These are phyloP conservation scores for Canavalia ensiformis DNA, from an alignment of 306 rosid genomes.

Conservation along the genomic window DNA sequence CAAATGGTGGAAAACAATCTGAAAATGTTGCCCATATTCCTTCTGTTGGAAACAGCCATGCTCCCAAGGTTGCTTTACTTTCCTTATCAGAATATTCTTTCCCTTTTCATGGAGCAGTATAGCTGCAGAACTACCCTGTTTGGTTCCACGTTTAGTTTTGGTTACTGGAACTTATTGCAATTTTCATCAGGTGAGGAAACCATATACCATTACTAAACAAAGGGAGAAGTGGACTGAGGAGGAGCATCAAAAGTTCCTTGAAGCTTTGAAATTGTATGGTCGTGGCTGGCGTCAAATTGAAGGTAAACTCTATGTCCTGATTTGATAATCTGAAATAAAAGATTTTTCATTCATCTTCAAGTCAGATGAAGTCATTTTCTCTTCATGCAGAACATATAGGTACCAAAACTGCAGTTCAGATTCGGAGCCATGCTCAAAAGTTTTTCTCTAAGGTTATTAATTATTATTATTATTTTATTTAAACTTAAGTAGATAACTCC, in stretches of 20 bases:
- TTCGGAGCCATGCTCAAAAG: slow-evolving; percentile 99
- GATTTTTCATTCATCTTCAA: slow-evolving; percentile 14
- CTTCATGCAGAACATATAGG: slow-evolving; percentile 92
- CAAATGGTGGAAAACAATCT: slow-evolving; percentile 56
- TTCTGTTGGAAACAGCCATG: slow-evolving; percentile 55
- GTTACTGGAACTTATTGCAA: slow-evolving; percentile 2
- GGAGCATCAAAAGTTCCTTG: slow-evolving; percentile 93
- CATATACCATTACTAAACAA: slow-evolving; percentile 89
- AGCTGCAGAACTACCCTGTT: background rate
- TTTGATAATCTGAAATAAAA: slow-evolving; percentile 4
- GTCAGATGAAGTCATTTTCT: slow-evolving; percentile 53
- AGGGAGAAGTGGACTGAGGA: slow-evolving; percentile 98
- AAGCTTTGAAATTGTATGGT: slow-evolving; percentile 94
- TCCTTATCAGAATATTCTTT: background rate
- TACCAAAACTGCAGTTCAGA: slow-evolving; percentile 97
- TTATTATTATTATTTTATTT: slow-evolving; percentile 34
- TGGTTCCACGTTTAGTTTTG: slow-evolving; percentile 29
- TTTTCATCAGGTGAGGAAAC: slow-evolving; percentile 79
- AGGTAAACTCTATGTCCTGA: slow-evolving; percentile 61
- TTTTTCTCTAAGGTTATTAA: slow-evolving; percentile 94
- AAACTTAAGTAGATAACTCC: slow-evolving; percentile 27
- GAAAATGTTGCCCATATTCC: slow-evolving; percentile 50
- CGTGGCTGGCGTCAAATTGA: slow-evolving; percentile 99
- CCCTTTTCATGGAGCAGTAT: slow-evolving; percentile 7
- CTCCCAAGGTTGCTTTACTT: slow-evolving; percentile 72